Base-by-base conservation (phyloP, 768 basidiomycete genomes). In the Pleurotus tuber-regium region DNA sequence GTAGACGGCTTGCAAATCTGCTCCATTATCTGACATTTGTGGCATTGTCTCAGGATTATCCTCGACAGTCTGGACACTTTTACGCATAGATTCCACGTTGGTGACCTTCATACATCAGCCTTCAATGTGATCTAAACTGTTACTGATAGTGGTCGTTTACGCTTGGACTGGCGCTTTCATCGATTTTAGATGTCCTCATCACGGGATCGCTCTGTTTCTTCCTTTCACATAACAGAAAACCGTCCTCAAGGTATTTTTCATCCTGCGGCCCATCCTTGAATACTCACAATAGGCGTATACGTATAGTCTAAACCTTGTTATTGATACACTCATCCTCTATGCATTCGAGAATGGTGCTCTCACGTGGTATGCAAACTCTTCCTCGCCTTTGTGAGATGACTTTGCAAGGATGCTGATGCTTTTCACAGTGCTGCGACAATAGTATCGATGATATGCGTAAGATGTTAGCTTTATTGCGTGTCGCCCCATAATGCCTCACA, bases 261-360 rank as follows among this genome's bases (percentile, higher is more conserved):
- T n/a, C n/a, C n/a, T n/a, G n/a, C n/a, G n/a, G n/a, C n/a, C n/a
- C n/a, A n/a, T n/a, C n/a, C n/a, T n/a, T n/a, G n/a, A n/a, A n/a
- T n/a, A n/a, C n/a, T n/a, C n/a, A n/a, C n/a, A n/a, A n/a, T n/a
- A n/a, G 40, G 16, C 24, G 9, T 29, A 10, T 26, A 19, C 25
- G 16, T 12, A 12, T 51, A 80, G 78, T 47, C 55, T 82, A 58
- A 76, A 79, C 52, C 70, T 71, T 6, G 55, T 81, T 21, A 67
- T 82, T 19, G 71, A 79, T 50, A 59, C 65, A 0, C 65, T 80
- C 40, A 75, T 80, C 33, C 55, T 78, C 1, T 81, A 82, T 54
- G 74, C 78, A 0, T 73, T 82, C 38, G 80, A 82, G 57, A 79
- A 72, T 29, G 80, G 79, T 50, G 61, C 74, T 6, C 53, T 81